These are phyloP conservation scores for Paramecium sonneborni DNA, from an alignment of 73 alveolate genomes.

Conservation along the genomic window DNA sequence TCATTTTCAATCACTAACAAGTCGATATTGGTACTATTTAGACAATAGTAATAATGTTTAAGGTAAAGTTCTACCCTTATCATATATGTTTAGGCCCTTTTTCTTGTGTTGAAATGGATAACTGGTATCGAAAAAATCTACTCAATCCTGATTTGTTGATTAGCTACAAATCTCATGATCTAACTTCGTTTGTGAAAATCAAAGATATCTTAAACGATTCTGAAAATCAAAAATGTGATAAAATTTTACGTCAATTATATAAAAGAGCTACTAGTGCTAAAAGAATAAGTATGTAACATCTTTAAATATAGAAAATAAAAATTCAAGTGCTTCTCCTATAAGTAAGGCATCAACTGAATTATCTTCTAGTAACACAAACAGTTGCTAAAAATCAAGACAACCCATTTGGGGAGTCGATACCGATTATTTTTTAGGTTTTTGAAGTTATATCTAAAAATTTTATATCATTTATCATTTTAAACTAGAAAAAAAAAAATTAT, in stretches of 20 bases:
- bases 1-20: neutral
- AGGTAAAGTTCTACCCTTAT: neutral
- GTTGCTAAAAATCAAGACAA: conserved; percentile 32
- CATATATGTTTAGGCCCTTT: neutral
- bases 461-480: neutral
- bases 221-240: conserved; percentile 1
- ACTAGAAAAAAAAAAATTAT: neutral
- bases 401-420: conserved; percentile 37
- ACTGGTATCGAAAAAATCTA: conserved; percentile 52
- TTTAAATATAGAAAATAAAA: neutral
- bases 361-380: neutral
- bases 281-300: neutral
- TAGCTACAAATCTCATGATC: conserved; percentile 9
- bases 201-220: neutral
- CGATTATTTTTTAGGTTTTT: neutral
- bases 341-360: conserved; percentile 36
- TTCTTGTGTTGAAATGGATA: conserved; percentile 50
- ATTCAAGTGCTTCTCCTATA: neutral
- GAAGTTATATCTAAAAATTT: neutral
- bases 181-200: conserved; percentile 23
- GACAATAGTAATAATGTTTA: neutral
- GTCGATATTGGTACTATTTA: conserved; percentile 45
- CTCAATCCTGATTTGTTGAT: neutral
- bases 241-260: neutral
- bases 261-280: neutral